Conservation (phyloP, 2,329 filamentous ascomycete genomes). For the Xylaria hypoxylon region DNA sequence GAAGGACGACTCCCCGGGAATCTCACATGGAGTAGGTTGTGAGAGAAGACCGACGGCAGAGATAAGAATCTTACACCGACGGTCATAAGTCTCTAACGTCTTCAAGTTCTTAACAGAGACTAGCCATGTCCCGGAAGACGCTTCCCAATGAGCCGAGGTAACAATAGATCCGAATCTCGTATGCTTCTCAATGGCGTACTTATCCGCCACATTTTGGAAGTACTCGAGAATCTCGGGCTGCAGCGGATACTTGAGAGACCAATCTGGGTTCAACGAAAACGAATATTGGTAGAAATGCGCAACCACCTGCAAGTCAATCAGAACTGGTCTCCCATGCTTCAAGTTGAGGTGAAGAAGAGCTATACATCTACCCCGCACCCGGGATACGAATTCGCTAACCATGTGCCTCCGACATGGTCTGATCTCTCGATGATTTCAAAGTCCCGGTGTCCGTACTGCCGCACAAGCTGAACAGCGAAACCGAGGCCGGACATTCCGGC, state of each 20-base stretch:
- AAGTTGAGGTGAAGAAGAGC: neutral
- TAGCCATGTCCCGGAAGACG: constrained; percentile 29
- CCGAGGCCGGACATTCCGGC: constrained; percentile 36
- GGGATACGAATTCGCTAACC: constrained; percentile 33
- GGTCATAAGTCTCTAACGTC: constrained; percentile 22
- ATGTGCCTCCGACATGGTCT: constrained; percentile 29
- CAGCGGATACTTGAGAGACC: constrained; percentile 33
- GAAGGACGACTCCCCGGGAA: constrained; percentile 27
- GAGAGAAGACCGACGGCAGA: constrained; percentile 32
- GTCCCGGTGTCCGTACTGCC: constrained; percentile 26
- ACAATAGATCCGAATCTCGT: constrained; percentile 21
- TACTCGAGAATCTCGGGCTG: constrained; percentile 35
- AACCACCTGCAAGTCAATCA: constrained; percentile 13
- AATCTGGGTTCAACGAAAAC: constrained; percentile 29
- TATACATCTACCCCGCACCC: constrained; percentile 35
- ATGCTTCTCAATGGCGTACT: constrained; percentile 30
- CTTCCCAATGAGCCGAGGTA: constrained; percentile 27
- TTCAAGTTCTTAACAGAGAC: constrained; percentile 30
- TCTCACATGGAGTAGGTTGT: constrained; percentile 21
- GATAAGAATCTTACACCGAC: constrained; percentile 33
- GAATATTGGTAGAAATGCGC: constrained; percentile 33
- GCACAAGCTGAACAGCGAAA: constrained; percentile 31
- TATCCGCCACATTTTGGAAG: constrained; percentile 21
- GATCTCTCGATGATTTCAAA: constrained; percentile 35
- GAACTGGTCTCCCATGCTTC: neutral